phyloP scores from a whole-genome alignment of 768 basidiomycete genomes.

The Galerina sulciceps region DNA sequence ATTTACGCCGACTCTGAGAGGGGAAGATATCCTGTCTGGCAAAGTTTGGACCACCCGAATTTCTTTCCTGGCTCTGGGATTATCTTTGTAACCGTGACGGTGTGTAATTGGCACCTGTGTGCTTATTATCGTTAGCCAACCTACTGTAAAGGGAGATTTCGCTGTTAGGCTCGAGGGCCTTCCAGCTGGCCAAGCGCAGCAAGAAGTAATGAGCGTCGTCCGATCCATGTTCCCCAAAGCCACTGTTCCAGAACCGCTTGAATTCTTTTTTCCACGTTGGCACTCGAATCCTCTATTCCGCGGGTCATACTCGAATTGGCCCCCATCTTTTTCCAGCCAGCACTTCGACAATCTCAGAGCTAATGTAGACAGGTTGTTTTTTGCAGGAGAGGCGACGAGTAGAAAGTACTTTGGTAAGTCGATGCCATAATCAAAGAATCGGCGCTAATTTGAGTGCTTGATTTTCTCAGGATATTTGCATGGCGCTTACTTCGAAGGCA shows the following conservation, averaged over 20 bases:
- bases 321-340: conserved; percentile 55
- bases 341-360: conserved; percentile 62
- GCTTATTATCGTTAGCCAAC: neutral
- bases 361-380: conserved; percentile 59
- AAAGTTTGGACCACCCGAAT: conserved; percentile 58
- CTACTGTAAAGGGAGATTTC: conserved; percentile 54
- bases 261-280: conserved; percentile 64
- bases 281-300: conserved; percentile 53
- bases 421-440: no score
- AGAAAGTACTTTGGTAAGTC: conserved; percentile 55
- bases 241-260: conserved; percentile 57
- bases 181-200: conserved; percentile 46
- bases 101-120: conserved; percentile 22
- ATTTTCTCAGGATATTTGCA: conserved; percentile 52
- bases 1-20: conserved; percentile 61
- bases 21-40: conserved; percentile 72
- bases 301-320: conserved; percentile 75
- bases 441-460: neutral
- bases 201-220: conserved; percentile 60
- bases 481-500: conserved; percentile 62
- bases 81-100: conserved; percentile 54
- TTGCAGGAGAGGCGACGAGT: conserved; percentile 67
- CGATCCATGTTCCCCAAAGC: conserved; percentile 60
- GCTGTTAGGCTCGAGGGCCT: conserved; percentile 62
- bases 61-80: conserved; percentile 68